Conservation (phyloP, 1,284 basidiomycete genomes). For the Naganishia liquefaciens region DNA sequence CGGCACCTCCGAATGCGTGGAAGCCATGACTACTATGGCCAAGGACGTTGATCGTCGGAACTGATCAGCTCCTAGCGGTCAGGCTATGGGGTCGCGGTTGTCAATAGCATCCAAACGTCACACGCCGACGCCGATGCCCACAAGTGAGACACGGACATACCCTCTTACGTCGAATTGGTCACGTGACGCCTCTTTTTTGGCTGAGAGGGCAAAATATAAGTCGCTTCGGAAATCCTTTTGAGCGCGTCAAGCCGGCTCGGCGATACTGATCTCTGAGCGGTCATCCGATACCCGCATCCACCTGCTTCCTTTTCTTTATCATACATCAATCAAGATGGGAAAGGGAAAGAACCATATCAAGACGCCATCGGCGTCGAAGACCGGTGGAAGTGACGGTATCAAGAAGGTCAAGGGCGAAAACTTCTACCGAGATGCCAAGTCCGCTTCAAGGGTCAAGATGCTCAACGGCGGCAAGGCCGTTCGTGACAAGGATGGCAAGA, state of each 20-base stretch:
- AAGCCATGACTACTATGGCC: conserved; percentile 9
- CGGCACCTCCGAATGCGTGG: not conserved
- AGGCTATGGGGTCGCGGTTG: not conserved
- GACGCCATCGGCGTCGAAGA: conserved; percentile 36
- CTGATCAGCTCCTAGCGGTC: not conserved
- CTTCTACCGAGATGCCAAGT: conserved; percentile 89
- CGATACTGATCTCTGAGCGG: conserved; percentile 10
- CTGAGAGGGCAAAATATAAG: conserved; percentile 5
- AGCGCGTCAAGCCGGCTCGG: not conserved
- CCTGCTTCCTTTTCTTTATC: not conserved
- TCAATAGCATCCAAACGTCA: not conserved
- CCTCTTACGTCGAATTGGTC: not conserved
- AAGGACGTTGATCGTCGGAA: not conserved
- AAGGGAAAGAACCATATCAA: conserved; percentile 55
- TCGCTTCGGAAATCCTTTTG: not conserved
- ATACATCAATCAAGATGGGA: conserved; percentile 41
- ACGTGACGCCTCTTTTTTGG: conserved; percentile 4
- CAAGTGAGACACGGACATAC: not conserved
- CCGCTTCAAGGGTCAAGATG: conserved; percentile 80
- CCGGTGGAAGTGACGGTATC: conserved; percentile 49
- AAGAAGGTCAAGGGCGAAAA: conserved; percentile 82
- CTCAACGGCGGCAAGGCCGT: conserved; percentile 85
- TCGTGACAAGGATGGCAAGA: conserved; percentile 83
- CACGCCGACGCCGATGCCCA: not conserved
- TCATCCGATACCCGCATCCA: conserved; percentile 13